Evolutionary conservation across 441 rosid genomes (phyloP), one percentile per base, ranked within the genome.

Genomic region (Erodium trifolium): DNA sequence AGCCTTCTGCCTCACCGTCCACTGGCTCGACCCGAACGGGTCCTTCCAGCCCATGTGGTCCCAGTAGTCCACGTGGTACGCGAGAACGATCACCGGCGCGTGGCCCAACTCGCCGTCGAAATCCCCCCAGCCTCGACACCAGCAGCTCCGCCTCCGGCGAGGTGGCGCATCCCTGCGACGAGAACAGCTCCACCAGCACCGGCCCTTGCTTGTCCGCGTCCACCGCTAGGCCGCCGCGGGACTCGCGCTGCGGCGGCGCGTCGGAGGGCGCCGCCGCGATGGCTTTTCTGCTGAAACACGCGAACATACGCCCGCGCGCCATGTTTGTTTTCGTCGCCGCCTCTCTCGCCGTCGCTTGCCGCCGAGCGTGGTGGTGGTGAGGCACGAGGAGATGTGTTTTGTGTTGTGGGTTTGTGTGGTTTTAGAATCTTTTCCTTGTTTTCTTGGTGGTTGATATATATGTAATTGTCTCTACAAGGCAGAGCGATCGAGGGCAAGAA

Each of bases 11-110:
- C 97, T 78, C 13, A 92, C 97, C 4, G 97, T 92, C 86, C 91
- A 90, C 31, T 76, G 84, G 80, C 88, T 90, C 0, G 88, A 83
- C 0, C 86, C 98, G 16, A 71, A 92, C 35, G 97, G 98, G 62
- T 92, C 98, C 66, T 88, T 92, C 98, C 98, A 92, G 4, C 98
- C 98, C 77, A 71, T 83, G 65, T 90, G 87, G 67, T 92, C 98
- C 97, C 98, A 90, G 63, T 87, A 90, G 71, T 90, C 98, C 0
- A 90, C 98, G 53, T 92, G 98, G 72, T 82, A 88, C 9, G 81
- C 93, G 71, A 92, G 66, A 71, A 88, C 80, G 29, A 86, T 64
- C 69, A 87, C 87, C 35, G 92, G 92, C 63, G 81, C 67, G 60
- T 76, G 53, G 13, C 53, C 87, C 19, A 78, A 73, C 67, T 80